A percentile compares a stretch with the other conserved stretches of the same genome.
Conservation (phyloP, 192 early-diverging fungal genomes). For the Funneliformis mosseae region DNA sequence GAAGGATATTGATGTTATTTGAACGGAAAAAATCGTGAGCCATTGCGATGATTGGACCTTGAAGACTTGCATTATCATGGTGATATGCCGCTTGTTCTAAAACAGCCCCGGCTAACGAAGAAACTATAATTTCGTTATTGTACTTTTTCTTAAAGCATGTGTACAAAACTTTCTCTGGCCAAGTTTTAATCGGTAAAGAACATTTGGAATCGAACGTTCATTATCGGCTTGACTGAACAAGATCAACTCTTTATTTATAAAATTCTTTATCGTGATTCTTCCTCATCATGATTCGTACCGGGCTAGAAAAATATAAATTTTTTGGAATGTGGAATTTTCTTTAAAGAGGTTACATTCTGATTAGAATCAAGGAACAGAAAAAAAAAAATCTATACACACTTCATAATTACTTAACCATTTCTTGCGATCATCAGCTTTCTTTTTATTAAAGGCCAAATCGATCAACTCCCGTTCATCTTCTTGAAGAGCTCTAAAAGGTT, state of each 20-base stretch:
- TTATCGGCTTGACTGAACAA: constrained; percentile 96
- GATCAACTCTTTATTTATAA: constrained; percentile 95
- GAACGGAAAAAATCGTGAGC: constrained; percentile 95
- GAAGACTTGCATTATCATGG: constrained; percentile 88
- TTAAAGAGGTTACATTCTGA: no score
- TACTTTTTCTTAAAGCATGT: constrained; percentile 82
- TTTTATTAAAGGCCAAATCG: constrained; percentile 97
- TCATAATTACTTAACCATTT: constrained; percentile 85
- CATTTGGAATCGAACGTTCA: constrained; percentile 91
- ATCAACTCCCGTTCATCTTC: constrained; percentile 74
- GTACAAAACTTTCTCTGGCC: constrained; percentile 96
- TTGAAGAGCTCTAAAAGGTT: constrained; percentile 69
- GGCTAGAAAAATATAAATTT: constrained; percentile 37
- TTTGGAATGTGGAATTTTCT: no score
- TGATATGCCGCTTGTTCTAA: constrained; percentile 91
- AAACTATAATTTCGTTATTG: constrained; percentile 69
- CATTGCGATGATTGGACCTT: constrained; percentile 85
- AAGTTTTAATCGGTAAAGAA: constrained; percentile 97
- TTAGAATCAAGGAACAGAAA: no score
- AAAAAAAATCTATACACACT: neutral
- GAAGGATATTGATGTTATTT: constrained; percentile 89
- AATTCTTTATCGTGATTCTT: constrained; percentile 79
- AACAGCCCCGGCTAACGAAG: constrained; percentile 86
- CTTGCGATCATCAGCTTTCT: constrained; percentile 92
- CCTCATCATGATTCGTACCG: constrained; percentile 83